Evolutionary conservation across 192 early-diverging fungal genomes (phyloP), one percentile per base, ranked within the genome.

Genomic region (Coemansia sp.): DNA sequence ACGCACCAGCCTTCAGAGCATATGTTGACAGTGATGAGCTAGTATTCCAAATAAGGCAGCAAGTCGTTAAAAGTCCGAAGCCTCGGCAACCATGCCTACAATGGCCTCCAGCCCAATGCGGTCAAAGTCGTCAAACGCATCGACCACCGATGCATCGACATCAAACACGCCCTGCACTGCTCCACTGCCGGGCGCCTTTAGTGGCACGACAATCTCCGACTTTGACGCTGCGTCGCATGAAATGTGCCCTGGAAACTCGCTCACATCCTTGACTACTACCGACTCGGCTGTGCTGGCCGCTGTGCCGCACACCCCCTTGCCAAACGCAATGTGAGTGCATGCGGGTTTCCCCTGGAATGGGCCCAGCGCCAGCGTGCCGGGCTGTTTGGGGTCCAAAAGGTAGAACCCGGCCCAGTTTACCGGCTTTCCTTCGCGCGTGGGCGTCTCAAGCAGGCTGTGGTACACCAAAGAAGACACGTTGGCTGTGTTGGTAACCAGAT

Each of bases 321-420:
- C 88, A 58, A 91, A 82, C 13, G 65, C 70, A 47, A 97, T 97
- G 17, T 83, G 75, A 4, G 90, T 92, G 65, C 94, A 97, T 6
- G 94, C 94, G 0, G 91, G 77, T 51, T 85, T 86, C 47, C 92
- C 93, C 58, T 97, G 91, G 75, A 97, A 97, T 29, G 94, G 94
- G 1, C 91, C 94, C 50, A 97, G 72, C 14, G 85, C 70, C 65
- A 94, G 51, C 11, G 61, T 36, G 18, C 32, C 47, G 2, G 57
- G 10, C 32, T 61, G 64, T 19, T 62, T 64, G 34, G 70, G 64
- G 56, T 88, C 75, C 0, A 77, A 51, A n/a, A 91, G 57, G 50
- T 95, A 93, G 70, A 93, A 93, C 0, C 93, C 91, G 18, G 74
- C 86, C 86, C 86, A 87, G 63, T 87, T 87, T 40, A 88, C 84